Evolutionary conservation across 2,329 filamentous ascomycete genomes (phyloP), one percentile per base, ranked within the genome.

Genomic region (Penicillium decumbens): DNA sequence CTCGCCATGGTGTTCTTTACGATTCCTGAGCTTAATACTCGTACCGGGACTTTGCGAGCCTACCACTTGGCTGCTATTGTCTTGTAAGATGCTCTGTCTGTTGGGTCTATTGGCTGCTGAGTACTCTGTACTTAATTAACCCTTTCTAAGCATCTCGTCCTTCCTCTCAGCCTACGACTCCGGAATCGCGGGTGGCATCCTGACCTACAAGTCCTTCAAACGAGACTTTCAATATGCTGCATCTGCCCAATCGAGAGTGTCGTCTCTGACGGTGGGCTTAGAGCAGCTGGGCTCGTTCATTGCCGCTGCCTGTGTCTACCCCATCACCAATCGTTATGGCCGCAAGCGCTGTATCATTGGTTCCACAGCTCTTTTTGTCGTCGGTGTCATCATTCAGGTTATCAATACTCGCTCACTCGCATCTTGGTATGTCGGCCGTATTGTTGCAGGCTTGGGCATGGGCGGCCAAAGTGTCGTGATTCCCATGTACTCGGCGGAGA

Each of bases 251-350:
- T 72, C 71, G 1, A 64, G 67, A 15, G 64, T 72, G 42, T 72
- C 69, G 27, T 72, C 73, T 2, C 69, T 76, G 30, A 72, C 73
- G 35, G 72, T 77, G 12, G 70, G 71, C 6, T 65, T 77, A 5
- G 72, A 77, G 33, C 74, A 77, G 45, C 69, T 75, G 4, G 76
- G 75, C 30, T 74, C 74, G 18, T 79, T 79, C 57, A 68, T 77
- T 38, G 75, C 73, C 20, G 75, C 74, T 49, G 71, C 76, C 43
- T 51, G 65, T 35, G 70, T 75, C 44, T 74, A 72, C 55, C 73
- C 74, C 0, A 45, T 77, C 20, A 74, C 71, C 8, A 69, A 73
- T 43, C 61, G 61, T 24, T 68, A 69, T 49, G 76, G 75, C 9
- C 69, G 76, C 29, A 70, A 69, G 49, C 65, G 59, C 51, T 64